Percentiles rank a stretch among this genome's conserved stretches.
Evolutionary conservation across 768 basidiomycete species (phyloP).

Genomic region (Boletus rufocinnamomeus): DNA sequence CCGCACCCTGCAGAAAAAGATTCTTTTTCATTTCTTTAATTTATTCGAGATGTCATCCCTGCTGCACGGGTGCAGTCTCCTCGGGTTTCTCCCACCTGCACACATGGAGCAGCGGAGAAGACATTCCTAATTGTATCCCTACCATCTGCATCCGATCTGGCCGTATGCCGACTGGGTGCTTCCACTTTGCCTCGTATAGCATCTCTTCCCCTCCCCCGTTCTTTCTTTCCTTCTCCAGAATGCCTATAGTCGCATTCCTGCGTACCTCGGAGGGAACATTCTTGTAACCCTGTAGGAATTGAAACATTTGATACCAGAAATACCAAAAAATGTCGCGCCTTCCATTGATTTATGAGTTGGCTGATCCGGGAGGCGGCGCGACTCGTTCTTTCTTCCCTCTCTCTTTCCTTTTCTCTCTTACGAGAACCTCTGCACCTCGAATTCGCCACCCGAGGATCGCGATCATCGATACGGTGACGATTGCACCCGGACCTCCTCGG

Average conservation of each 20-base stretch:
- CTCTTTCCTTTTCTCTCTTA: neutral
- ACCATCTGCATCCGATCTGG: slow-evolving; percentile 26
- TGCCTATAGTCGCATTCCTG: slow-evolving; percentile 10
- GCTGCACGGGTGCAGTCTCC: slow-evolving; percentile 26
- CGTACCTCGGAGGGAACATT: slow-evolving; percentile 12
- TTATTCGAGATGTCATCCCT: slow-evolving; percentile 25
- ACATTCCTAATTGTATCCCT: slow-evolving; percentile 27
- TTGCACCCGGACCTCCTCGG: slow-evolving; percentile 12
- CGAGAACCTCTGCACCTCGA: slow-evolving; percentile 6
- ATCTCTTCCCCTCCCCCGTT: slow-evolving; percentile 5
- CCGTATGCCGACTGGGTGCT: slow-evolving; percentile 20
- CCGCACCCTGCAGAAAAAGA: slow-evolving; percentile 21
- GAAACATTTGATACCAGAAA: slow-evolving; percentile 24
- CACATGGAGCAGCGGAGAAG: slow-evolving; percentile 25
- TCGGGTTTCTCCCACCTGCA: slow-evolving; percentile 21
- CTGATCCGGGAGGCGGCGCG: slow-evolving; percentile 16
- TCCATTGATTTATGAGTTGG: slow-evolving; percentile 9
- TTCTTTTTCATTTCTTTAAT: slow-evolving; percentile 22
- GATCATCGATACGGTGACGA: slow-evolving; percentile 9
- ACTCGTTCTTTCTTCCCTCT: neutral
- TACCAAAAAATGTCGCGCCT: slow-evolving; percentile 7
- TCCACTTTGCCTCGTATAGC: slow-evolving; percentile 18
- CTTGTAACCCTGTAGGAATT: slow-evolving; percentile 26
- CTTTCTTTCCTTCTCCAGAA: slow-evolving; percentile 16
- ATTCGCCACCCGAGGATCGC: slow-evolving; percentile 8